Evolutionary conservation across 306 rosid genomes (phyloP).

Genomic region (Oemleria cerasiformis): DNA sequence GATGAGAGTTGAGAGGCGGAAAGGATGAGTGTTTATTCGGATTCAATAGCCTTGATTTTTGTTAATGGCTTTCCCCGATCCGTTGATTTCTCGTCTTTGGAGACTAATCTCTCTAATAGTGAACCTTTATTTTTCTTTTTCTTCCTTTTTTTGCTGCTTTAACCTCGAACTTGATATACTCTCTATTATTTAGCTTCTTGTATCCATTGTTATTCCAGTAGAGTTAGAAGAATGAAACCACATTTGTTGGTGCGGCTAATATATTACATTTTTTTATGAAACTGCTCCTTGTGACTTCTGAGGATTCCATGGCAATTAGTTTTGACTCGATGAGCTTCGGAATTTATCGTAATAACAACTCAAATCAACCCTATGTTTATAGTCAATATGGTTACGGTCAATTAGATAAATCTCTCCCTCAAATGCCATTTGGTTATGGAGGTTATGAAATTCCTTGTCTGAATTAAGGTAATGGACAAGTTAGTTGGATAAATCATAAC

Average conservation of each 20-base stretch:
- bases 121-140: not conserved
- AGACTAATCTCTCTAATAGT: conserved; percentile 25
- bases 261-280: too few species aligned
- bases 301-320: too few species aligned
- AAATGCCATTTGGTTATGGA: too few species aligned
- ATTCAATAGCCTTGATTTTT: conserved; percentile 59
- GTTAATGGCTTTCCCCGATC: conserved; percentile 44
- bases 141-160: conserved; percentile 11
- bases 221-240: conserved; percentile 36
- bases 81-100: conserved; percentile 38
- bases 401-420: too few species aligned
- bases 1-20: conserved; percentile 43
- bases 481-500: too few species aligned
- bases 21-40: conserved; percentile 41
- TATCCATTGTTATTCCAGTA: conserved; percentile 24
- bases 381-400: too few species aligned
- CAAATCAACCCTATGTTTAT: too few species aligned
- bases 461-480: too few species aligned
- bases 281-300: too few species aligned
- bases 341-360: too few species aligned
- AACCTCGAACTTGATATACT: conserved; percentile 19
- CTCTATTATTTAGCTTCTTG: conserved; percentile 10
- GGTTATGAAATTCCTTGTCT: too few species aligned
- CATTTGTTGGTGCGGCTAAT: conserved; percentile 43
- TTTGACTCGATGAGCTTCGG: too few species aligned